Percentiles rank a stretch among this genome's conserved stretches.
Evolutionary conservation across 768 basidiomycete genomes (phyloP).

Genomic region (Lactifluus volemus): DNA sequence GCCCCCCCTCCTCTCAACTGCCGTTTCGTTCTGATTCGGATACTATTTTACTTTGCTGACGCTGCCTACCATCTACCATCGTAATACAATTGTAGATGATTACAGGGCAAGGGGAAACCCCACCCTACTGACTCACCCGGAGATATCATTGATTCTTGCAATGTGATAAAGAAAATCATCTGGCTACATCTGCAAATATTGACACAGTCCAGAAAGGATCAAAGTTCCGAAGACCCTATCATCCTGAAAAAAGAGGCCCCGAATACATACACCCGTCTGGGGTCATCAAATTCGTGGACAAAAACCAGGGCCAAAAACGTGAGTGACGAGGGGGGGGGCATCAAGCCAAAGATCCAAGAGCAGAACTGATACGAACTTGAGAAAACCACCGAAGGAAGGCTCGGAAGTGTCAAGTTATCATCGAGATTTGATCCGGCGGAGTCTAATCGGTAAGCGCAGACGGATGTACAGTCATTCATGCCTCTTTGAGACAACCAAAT

Average conservation of each 20-base stretch:
- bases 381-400: constrained; percentile 72
- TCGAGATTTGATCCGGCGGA: too few species aligned
- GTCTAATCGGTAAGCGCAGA: too few species aligned
- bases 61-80: background rate
- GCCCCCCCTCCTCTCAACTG: too few species aligned
- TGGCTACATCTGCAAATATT: background rate
- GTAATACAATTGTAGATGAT: background rate
- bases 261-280: too few species aligned
- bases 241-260: too few species aligned
- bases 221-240: background rate
- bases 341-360: constrained; percentile 1
- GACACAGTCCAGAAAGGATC: background rate
- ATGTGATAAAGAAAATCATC: background rate
- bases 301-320: background rate
- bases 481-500: too few species aligned
- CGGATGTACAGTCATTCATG: too few species aligned
- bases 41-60: background rate
- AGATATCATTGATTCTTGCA: background rate
- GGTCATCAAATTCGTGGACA: background rate
- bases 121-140: background rate
- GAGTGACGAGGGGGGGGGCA: too few species aligned
- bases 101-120: background rate
- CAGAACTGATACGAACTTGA: constrained; percentile 34
- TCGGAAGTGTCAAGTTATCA: constrained; percentile 85
- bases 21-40: background rate